These are phyloP conservation scores for Fusarium nelsonii DNA, from an alignment of 2,329 filamentous ascomycete species.

Conservation along the genomic window DNA sequence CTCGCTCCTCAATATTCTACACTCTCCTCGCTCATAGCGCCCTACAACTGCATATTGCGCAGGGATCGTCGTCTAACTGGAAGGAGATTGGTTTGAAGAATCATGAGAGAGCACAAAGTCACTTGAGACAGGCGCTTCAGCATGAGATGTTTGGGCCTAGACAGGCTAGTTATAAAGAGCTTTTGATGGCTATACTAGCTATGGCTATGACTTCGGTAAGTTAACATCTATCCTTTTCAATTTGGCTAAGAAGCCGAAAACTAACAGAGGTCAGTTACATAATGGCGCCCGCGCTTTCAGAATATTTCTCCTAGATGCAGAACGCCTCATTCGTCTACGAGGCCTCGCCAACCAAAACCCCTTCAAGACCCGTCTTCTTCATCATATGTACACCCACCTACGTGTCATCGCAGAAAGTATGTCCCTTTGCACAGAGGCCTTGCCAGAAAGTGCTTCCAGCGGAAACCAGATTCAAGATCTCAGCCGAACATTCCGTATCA, in stretches of 20 bases:
- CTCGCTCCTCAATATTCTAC: constrained; percentile 55
- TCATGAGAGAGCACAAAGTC: constrained; percentile 50
- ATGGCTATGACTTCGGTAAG: constrained; percentile 45
- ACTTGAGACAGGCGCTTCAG: constrained; percentile 52
- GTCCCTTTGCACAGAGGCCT: constrained; percentile 28
- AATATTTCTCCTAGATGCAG: constrained; percentile 56
- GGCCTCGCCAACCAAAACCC: constrained; percentile 56
- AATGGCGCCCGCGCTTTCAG: constrained; percentile 36
- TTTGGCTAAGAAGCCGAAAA: rapidly evolving
- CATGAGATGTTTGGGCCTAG: constrained; percentile 51
- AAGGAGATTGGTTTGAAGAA: constrained; percentile 48
- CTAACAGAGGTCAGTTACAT: constrained; percentile 29
- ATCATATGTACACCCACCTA: constrained; percentile 61
- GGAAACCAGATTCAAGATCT: constrained; percentile 1
- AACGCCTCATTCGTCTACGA: constrained; percentile 55
- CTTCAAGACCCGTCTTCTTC: constrained; percentile 57
- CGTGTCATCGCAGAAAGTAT: constrained; percentile 61
- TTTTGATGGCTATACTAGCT: constrained; percentile 58
- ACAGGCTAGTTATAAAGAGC: constrained; percentile 58
- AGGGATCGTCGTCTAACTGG: constrained; percentile 42
- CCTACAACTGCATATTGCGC: constrained; percentile 52
- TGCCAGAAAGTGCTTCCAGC: neutral
- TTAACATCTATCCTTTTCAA: rapidly evolving
- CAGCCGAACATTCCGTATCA: constrained; percentile 48
- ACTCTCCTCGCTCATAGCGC: constrained; percentile 58